phyloP scores from a whole-genome alignment of 2,329 filamentous ascomycete genomes.

The Cryphonectria naterciae region DNA sequence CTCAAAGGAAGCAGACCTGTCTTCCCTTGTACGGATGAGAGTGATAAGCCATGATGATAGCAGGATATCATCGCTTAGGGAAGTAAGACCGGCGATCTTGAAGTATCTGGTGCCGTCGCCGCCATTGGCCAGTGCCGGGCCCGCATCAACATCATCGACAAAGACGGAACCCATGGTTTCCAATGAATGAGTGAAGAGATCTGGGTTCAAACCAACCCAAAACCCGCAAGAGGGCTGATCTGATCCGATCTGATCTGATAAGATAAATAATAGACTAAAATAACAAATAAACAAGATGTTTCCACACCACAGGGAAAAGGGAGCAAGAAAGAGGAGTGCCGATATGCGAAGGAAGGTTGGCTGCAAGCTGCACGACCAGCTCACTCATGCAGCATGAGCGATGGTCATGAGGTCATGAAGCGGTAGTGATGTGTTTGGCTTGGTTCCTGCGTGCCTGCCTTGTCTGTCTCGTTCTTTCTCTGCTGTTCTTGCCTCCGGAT shows the following conservation, averaged over 20 bases:
- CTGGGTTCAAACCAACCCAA: too few species aligned
- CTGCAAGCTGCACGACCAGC: not conserved
- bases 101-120: slow-evolving; percentile 34
- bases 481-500: not conserved
- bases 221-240: not conserved
- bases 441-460: too few species aligned
- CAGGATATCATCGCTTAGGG: slow-evolving; percentile 46
- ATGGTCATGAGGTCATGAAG: too few species aligned
- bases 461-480: not conserved
- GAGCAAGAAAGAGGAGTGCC: not conserved
- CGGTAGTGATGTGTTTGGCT: not conserved
- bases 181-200: not conserved
- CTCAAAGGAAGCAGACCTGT: slow-evolving; percentile 41
- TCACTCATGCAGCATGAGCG: not conserved
- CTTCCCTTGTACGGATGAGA: slow-evolving; percentile 47
- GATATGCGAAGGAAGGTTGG: not conserved
- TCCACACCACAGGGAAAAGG: not conserved
- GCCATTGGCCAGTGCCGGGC: slow-evolving; percentile 7
- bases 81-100: slow-evolving; percentile 36
- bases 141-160: slow-evolving; percentile 21
- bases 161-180: slow-evolving; percentile 13
- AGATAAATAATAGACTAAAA: not conserved
- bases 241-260: not conserved
- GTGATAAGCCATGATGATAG: slow-evolving; percentile 50
- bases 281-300: not conserved